phyloP scores from a whole-genome alignment of 139 green algal species.

The Picochlorum sp. region DNA sequence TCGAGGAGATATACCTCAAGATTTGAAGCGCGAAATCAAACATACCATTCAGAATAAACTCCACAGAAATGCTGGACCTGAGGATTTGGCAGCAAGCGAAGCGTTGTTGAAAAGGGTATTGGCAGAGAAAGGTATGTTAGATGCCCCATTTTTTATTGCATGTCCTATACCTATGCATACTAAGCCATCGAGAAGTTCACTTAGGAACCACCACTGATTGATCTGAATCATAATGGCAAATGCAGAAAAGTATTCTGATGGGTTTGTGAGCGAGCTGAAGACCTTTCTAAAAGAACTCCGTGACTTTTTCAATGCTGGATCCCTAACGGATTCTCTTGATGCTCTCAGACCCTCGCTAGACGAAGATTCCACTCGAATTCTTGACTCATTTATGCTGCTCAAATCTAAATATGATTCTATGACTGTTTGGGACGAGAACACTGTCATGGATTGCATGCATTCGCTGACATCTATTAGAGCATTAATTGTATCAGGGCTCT shows the following conservation, averaged over 20 bases:
- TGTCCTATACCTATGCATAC: background rate
- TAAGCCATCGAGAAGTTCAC: background rate
- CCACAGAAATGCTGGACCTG: conserved; percentile 89
- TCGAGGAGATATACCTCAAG: conserved; percentile 56
- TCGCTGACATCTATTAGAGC: conserved; percentile 50
- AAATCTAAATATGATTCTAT: conserved; percentile 44
- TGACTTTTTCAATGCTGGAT: conserved; percentile 92
- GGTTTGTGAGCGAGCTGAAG: conserved; percentile 82
- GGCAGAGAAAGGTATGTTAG: too few relatives aligned
- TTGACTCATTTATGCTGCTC: conserved; percentile 37
- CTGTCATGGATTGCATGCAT: conserved; percentile 54
- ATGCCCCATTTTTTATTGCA: too few relatives aligned
- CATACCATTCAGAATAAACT: conserved; percentile 99
- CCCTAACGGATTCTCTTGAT: conserved; percentile 46
- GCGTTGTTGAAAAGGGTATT: conserved; percentile 73
- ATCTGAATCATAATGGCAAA: too few relatives aligned
- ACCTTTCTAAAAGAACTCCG: conserved; percentile 84
- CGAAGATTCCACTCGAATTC: conserved; percentile 21
- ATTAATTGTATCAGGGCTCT: conserved; percentile 30
- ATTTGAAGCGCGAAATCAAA: conserved; percentile 96
- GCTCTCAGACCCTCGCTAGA: conserved; percentile 34
- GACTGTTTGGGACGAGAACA: conserved; percentile 18
- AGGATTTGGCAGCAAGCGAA: conserved; percentile 93
- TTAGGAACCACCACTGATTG: background rate
- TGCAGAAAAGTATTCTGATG: conserved; percentile 46